Base-by-base conservation (phyloP, 441 rosid genomes). In the Lepidium campestre region DNA sequence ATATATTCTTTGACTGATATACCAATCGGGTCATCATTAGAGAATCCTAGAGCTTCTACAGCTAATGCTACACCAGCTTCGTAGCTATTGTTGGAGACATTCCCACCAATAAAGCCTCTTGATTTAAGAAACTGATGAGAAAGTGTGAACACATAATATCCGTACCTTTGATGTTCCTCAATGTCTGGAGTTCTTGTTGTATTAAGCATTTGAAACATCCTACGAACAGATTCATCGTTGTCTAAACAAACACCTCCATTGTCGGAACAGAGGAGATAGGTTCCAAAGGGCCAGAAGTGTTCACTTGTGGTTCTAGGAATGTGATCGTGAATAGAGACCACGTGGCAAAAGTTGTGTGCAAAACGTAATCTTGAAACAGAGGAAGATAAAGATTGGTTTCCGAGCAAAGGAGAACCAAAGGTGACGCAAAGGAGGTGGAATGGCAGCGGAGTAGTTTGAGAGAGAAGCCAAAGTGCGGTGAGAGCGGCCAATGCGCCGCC, bases 331-430 rank as follows among this genome's bases (percentile, higher is more conserved):
- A 74, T 80, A 0, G 91, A 83, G 22, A 84, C 86, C 4, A 93
- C 75, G 69, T 88, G 86, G 66, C 88, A 90, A 39, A 90, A 93
- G 73, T 75, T 80, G 32, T 86, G 91, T 1, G 78, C 78, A 83
- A 92, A 82, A 75, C 87, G 76, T 47, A 82, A 74, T 2, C 76
- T 68, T 12, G 79, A 81, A 52, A 93, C 71, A 15, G 85, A 78
- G 12, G 73, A 76, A 32, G 75, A 78, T 36, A 90, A 85, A 56
- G 92, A 62, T 22, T 47, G 67, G 44, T 90, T 88, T 32, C 92
- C 96, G 0, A 89, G 81, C 64, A 93, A 57, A 8, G 97, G 94
- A 46, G 91, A 85, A 56, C 97, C 97, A 2, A 83, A 93, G 19
- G 97, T 90, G 84, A 88, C 72, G 79, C 97, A 90, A 25, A 93